Evolutionary conservation across 371 early-diverging fungal species (phyloP).

Genomic region (Quaeritorhiza haematococci): DNA sequence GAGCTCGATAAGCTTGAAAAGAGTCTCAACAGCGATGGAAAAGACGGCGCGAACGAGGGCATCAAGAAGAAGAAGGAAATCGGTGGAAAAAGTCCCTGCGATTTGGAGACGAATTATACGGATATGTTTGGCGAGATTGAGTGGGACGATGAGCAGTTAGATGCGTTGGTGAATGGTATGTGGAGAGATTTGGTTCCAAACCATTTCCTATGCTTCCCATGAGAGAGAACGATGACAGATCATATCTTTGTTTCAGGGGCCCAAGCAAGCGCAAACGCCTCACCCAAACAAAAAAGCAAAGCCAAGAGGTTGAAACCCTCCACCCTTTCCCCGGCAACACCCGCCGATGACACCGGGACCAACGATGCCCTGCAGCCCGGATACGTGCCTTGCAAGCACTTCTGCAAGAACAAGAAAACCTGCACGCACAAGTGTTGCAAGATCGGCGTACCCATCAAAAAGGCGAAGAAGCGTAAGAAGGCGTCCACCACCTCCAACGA

Average conservation of each 20-base stretch:
- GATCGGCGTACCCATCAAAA: conserved; percentile 22
- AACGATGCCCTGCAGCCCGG: conserved; percentile 5
- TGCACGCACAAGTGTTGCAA: conserved; percentile 42
- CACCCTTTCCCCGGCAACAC: background rate
- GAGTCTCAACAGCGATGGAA: too few relatives aligned
- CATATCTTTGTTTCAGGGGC: background rate
- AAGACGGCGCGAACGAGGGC: too few relatives aligned
- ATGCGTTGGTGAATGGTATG: too few relatives aligned
- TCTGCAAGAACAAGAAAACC: conserved; percentile 27
- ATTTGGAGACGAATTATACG: too few relatives aligned
- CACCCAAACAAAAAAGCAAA: background rate
- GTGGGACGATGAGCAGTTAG: too few relatives aligned
- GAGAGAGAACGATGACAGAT: background rate
- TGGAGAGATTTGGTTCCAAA: background rate
- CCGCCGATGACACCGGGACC: background rate
- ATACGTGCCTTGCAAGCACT: conserved; percentile 31
- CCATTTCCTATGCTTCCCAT: background rate
- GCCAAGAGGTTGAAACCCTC: background rate
- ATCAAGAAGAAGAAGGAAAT: too few relatives aligned
- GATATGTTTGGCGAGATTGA: too few relatives aligned
- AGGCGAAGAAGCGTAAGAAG: conserved; percentile 19
- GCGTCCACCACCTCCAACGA: background rate
- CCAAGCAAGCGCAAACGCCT: background rate
- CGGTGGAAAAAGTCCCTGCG: too few relatives aligned
- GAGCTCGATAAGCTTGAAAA: too few relatives aligned